A percentile compares a stretch with the other conserved stretches of the same genome.
Conservation (phyloP, 129 eudicot genomes). For the Flaveria robusta region DNA sequence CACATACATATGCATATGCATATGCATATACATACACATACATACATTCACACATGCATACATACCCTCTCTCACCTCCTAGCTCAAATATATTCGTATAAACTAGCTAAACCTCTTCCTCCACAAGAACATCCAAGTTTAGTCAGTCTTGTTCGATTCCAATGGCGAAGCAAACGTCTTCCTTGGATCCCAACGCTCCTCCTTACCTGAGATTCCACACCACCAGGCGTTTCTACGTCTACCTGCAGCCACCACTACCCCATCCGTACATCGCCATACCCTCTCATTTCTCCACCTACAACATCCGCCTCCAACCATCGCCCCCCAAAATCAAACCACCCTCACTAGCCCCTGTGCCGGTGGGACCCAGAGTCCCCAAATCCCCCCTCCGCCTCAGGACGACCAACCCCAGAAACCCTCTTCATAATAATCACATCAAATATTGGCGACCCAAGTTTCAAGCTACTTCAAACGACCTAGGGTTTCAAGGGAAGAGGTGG, state of each 20-base stretch:
- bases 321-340: neutral
- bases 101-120: too few species aligned
- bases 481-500: constrained; percentile 3
- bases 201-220: neutral
- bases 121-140: too few species aligned
- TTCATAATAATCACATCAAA: neutral
- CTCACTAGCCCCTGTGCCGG: neutral
- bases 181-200: neutral
- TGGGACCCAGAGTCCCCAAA: constrained; percentile 27
- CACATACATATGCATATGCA: too few species aligned
- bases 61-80: too few species aligned
- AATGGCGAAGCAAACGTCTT: neutral
- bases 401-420: too few species aligned
- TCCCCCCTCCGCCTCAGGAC: neutral
- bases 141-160: neutral
- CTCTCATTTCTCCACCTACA: neutral
- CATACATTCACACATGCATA: too few species aligned
- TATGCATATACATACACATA: too few species aligned
- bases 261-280: neutral
- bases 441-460: neutral
- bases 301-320: neutral
- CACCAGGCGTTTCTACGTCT: neutral
- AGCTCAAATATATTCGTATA: too few species aligned
- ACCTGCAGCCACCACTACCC: neutral
- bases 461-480: neutral